Evolutionary conservation across 169 alveolate genomes (phyloP).

Genomic region (Babesia caballi): DNA sequence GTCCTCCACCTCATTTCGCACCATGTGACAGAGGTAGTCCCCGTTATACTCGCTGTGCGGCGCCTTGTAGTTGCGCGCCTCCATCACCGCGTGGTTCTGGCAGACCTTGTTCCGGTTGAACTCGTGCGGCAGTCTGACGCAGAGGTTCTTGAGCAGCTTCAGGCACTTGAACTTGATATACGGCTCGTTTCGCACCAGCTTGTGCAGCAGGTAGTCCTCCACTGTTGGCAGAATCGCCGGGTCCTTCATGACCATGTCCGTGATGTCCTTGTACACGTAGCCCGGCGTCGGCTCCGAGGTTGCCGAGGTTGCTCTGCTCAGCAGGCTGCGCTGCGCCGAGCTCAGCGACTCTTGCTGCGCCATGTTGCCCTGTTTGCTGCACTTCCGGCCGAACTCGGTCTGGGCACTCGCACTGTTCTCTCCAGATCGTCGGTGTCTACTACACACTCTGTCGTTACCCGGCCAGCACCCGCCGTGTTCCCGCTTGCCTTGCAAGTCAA

Average conservation of each 20-base stretch:
- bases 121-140: conserved; percentile 62
- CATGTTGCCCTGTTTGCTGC: neutral
- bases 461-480: no score
- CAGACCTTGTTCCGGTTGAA: conserved; percentile 49
- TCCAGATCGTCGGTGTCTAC: no score
- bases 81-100: conserved; percentile 37
- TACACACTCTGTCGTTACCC: no score
- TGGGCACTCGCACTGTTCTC: no score
- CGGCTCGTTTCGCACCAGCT: conserved; percentile 68
- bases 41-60: conserved; percentile 54
- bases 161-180: conserved; percentile 69
- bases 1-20: conserved; percentile 57
- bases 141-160: conserved; percentile 69
- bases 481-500: no score
- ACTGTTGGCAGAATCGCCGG: conserved; percentile 51
- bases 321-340: conserved; percentile 39
- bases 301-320: conserved; percentile 71
- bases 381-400: no score
- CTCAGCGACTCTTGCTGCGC: conserved; percentile 29
- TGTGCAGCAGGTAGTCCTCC: conserved; percentile 68
- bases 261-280: conserved; percentile 70
- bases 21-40: conserved; percentile 45
- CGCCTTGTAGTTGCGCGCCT: conserved; percentile 46
- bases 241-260: conserved; percentile 61
- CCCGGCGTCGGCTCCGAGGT: conserved; percentile 78